Conservation (phyloP, 257 asterid genomes). For the Jaltomata sinuosa region DNA sequence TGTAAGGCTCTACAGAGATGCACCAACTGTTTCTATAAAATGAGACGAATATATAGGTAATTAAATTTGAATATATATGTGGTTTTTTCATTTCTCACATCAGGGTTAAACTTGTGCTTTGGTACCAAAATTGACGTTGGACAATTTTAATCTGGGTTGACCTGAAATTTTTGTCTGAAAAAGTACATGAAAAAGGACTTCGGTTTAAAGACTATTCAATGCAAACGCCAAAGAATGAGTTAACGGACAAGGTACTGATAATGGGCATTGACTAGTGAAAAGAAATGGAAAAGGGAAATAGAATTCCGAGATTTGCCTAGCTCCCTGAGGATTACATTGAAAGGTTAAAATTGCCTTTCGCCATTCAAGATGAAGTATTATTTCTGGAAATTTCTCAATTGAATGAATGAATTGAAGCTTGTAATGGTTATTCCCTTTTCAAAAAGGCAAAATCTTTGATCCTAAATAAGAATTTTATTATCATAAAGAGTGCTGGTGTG, state of each 20-base stretch:
- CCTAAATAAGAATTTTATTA: background rate
- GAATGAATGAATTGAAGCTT: background rate
- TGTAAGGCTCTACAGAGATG: background rate
- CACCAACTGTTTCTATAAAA: background rate
- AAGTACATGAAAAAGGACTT: background rate
- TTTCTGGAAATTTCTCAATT: background rate
- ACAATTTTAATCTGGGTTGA: background rate
- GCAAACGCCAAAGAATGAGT: background rate
- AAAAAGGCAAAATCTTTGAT: background rate
- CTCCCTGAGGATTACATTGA: background rate
- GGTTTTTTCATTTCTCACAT: background rate
- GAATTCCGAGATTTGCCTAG: background rate
- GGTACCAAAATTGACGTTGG: background rate
- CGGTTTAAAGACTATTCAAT: background rate
- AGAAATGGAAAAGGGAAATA: background rate
- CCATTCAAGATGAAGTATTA: background rate
- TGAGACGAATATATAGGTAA: background rate
- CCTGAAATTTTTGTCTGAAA: background rate
- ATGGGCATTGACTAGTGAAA: background rate
- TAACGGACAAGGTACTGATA: background rate
- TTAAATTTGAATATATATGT: background rate
- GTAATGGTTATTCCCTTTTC: background rate
- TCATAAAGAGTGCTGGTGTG: background rate
- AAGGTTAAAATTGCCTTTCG: background rate
- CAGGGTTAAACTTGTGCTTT: background rate